These are phyloP conservation scores for Gastrolobium bilobum DNA, from an alignment of 306 rosid genomes.

Conservation along the genomic window DNA sequence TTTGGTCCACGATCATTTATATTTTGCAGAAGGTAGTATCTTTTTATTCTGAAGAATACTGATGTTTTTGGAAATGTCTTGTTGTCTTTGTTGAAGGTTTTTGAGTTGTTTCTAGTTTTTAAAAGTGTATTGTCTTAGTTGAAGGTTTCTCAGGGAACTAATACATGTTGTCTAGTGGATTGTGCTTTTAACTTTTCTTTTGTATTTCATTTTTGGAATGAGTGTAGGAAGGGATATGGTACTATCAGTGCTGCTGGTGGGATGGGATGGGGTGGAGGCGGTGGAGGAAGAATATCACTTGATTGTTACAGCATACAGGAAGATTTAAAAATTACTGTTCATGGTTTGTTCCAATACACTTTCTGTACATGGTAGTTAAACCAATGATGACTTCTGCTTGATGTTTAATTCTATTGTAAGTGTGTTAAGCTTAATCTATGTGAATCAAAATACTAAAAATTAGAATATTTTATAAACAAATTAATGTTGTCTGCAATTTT, in stretches of 20 bases:
- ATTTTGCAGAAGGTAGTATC: conserved; percentile 39
- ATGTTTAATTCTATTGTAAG: conserved; percentile 51
- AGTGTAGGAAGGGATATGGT: conserved; percentile 91
- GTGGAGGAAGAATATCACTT: conserved; percentile 98
- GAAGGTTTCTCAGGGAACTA: conserved; percentile 35
- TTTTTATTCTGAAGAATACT: conserved; percentile 21
- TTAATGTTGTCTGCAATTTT: conserved; percentile 38
- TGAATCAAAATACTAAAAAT: conserved; percentile 24
- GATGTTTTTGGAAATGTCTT: conserved; percentile 40
- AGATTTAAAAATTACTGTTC: conserved; percentile 84
- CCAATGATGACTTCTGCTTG: conserved; percentile 38
- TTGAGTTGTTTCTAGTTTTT: conserved; percentile 41
- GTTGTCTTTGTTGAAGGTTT: conserved; percentile 35
- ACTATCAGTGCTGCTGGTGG: conserved; percentile 97
- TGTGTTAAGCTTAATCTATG: conserved; percentile 47
- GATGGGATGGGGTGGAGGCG: conserved; percentile 98
- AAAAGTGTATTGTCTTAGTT: conserved; percentile 20
- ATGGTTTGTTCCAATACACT: conserved; percentile 65
- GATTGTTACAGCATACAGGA: conserved; percentile 98
- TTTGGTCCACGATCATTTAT: conserved; percentile 36
- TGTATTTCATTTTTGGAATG: conserved; percentile 44
- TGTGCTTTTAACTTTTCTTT: conserved; percentile 44
- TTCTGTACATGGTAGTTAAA: conserved; percentile 35
- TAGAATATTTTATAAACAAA: conserved; percentile 23
- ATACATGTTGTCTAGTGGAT: conserved; percentile 24